phyloP scores from a whole-genome alignment of 352 stramenopile species.

The Pythium brachiatum region DNA sequence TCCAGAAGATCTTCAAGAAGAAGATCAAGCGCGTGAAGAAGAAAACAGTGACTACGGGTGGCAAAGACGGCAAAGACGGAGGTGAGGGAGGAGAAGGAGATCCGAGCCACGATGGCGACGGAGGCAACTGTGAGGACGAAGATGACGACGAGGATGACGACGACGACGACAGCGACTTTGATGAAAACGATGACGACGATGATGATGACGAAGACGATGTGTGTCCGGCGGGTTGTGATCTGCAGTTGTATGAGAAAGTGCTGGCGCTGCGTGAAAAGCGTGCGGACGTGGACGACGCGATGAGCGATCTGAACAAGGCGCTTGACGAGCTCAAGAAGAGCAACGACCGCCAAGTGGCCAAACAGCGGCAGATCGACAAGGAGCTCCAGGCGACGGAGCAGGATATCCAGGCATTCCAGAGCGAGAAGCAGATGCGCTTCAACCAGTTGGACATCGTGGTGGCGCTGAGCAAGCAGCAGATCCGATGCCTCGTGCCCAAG shows the following conservation, averaged over 20 bases:
- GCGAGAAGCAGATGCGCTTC: slow-evolving; percentile 92
- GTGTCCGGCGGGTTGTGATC: slow-evolving; percentile 88
- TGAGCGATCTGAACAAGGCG: slow-evolving; percentile 80
- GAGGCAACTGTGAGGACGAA: slow-evolving; percentile 55
- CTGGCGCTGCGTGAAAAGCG: slow-evolving; percentile 90
- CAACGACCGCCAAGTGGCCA: slow-evolving; percentile 78
- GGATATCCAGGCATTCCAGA: slow-evolving; percentile 92
- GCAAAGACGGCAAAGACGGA: slow-evolving; percentile 35
- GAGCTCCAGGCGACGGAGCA: slow-evolving; percentile 83
- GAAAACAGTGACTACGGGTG: slow-evolving; percentile 28
- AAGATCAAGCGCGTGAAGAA: slow-evolving; percentile 93
- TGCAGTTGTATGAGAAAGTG: slow-evolving; percentile 91
- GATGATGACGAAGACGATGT: slow-evolving; percentile 91
- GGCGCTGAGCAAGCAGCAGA: slow-evolving; percentile 67
- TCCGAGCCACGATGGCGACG: slow-evolving; percentile 48
- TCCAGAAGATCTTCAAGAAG: slow-evolving; percentile 91
- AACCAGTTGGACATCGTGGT: slow-evolving; percentile 87
- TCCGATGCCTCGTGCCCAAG: slow-evolving; percentile 54
- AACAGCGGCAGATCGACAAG: slow-evolving; percentile 91
- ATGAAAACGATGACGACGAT: slow-evolving; percentile 89
- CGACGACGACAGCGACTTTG: slow-evolving; percentile 66
- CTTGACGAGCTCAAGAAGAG: slow-evolving; percentile 89
- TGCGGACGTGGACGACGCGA: slow-evolving; percentile 88
- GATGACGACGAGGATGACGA: slow-evolving; percentile 75
- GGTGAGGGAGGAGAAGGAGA: slow-evolving; percentile 30